Base-by-base conservation (phyloP, 1,139 yeast genomes). In the Suhomyces maxii region DNA sequence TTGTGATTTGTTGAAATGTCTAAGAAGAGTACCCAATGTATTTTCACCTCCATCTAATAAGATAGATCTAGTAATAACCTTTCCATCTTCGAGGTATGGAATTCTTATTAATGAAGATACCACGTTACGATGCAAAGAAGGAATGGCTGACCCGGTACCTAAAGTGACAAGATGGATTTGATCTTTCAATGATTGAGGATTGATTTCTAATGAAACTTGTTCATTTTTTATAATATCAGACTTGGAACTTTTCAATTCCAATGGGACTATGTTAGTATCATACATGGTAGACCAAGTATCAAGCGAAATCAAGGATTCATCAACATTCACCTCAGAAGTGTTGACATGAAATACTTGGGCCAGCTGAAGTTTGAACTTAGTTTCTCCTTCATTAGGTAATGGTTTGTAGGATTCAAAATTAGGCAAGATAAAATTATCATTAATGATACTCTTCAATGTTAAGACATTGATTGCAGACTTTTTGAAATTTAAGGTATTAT, bases 121-220 rank as follows among this genome's bases (percentile, higher is more conserved):
- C 0, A 93, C 98, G 60, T 95, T 95, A 54, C 99, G 76, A 56
- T 83, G 80, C 48, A 83, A 79, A 0, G 96, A 83, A 0, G 99
- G 99, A 38, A 89, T 68, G 0, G 99, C 95, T 26, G 96, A 86
- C 0, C 99, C 99, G 0, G 99, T 93, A 8, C 99, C 99, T 7
- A 93, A 67, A 0, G 96, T 86, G 12, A 88, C 70, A 0, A 86
- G 69, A 56, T 89, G 93, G 0, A 89, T 84, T 51, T 83, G 80
- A 41, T 76, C 82, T 48, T 69, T 73, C 46, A 79, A 56, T 1
- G 58, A 39, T 2, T 44, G 49, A 3, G 39, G 26, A 2, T 52
- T 49, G 5, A 51, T 47, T 7, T 43, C 41, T 13, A 70, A 51
- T 4, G 68, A 49, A 11, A 66, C 50, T 0, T 65, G 65, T 0